Evolutionary conservation across 306 rosid species (phyloP), one percentile per base, ranked within the genome.

Genomic region (Lablab purpureus): DNA sequence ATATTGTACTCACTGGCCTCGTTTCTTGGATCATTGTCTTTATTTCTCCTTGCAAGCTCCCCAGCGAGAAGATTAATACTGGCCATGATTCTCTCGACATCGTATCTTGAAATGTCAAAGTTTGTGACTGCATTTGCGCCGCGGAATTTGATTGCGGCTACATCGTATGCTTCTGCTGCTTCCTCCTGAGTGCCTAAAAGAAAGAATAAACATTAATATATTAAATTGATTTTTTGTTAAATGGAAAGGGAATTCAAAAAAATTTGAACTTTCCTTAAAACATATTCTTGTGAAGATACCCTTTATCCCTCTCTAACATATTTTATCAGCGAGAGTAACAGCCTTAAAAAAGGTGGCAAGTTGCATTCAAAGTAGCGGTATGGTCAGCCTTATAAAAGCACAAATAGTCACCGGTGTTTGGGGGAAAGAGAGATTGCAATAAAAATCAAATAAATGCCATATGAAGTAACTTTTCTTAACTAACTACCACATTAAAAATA

Each of bases 121-220:
- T 96, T 96, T 10, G 99, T 96, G 1, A 96, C 97, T 0, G 99
- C 99, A 73, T 91, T 93, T 13, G 70, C 84, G 0, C 99, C 99
- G 0, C 99, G 96, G 60, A 96, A 96, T 80, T 96, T 96, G 36
- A 96, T 91, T 10, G 99, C 99, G 6, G 99, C 99, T 63, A 96
- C 74, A 78, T 96, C 99, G 68, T 96, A 96, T 11, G 99, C 99
- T 78, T 93, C 98, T 0, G 99, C 99, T 54, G 99, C 99, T 88
- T 96, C 99, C 94, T 96, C 99, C 75, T 96, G 99, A 7, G 99
- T 96, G 80, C 98, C 99, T 96, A 17, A 1, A 34, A 3, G 23
- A 62, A 62, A 59, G 21, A 23, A 62, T 30, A 0, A 62, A 15
- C 66, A 27, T 56, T 22, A 4, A 12, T 23, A 4, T 18, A 2